These are phyloP conservation scores for Picea glauca DNA, from an alignment of 75 land plant species.

Conservation along the genomic window DNA sequence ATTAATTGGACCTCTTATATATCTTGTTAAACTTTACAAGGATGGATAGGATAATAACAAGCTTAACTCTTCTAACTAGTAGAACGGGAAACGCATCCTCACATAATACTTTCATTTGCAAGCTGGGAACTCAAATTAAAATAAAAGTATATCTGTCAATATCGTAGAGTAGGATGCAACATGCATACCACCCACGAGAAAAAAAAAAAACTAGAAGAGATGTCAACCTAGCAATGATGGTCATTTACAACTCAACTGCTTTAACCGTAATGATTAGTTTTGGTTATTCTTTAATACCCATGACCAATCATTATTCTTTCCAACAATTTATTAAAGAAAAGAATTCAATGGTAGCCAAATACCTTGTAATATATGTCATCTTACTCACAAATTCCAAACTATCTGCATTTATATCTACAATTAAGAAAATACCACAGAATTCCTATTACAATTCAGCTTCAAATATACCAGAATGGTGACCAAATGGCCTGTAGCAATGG, in stretches of 20 bases:
- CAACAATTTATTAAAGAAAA: neutral
- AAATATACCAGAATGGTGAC: slow-evolving; percentile 76
- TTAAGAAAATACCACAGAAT: neutral
- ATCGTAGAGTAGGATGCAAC: too few relatives aligned
- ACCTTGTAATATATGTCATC: neutral
- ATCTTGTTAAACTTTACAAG: too few relatives aligned
- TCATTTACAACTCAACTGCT: neutral
- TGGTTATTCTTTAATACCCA: slow-evolving; percentile 5
- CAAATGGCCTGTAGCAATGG: slow-evolving; percentile 77
- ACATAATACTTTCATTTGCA: too few relatives aligned
- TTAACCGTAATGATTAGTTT: neutral
- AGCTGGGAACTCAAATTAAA: too few relatives aligned
- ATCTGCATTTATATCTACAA: neutral
- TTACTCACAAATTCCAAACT: neutral
- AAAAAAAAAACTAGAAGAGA: neutral
- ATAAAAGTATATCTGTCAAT: too few relatives aligned
- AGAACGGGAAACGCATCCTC: too few relatives aligned
- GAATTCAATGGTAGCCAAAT: neutral
- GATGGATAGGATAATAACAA: too few relatives aligned
- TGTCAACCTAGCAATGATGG: neutral
- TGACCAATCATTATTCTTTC: neutral
- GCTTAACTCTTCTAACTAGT: too few relatives aligned
- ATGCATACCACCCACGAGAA: neutral
- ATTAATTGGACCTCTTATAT: too few relatives aligned
- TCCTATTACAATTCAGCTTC: neutral